Evolutionary conservation across 345 rosid genomes (phyloP).

Genomic region (Moringa oleifera): DNA sequence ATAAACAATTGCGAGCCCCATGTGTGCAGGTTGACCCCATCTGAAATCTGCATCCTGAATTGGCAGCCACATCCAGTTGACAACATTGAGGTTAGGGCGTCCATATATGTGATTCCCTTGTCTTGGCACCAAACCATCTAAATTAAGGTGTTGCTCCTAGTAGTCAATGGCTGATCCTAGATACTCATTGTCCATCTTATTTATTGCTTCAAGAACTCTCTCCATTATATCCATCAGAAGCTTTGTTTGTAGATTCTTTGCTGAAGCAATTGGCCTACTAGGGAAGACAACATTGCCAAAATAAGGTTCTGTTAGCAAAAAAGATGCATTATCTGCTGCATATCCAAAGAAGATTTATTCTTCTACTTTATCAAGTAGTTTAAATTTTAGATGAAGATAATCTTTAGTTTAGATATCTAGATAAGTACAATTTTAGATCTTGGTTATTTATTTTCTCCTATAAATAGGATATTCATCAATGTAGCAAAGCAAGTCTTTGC

Average conservation of each 20-base stretch:
- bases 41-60: conserved; percentile 56
- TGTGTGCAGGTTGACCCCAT: conserved; percentile 56
- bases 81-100: conserved; percentile 54
- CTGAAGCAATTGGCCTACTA: conserved; percentile 7
- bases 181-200: conserved; percentile 32
- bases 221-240: conserved; percentile 20
- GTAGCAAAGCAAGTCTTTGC: too few species aligned
- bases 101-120: conserved; percentile 33
- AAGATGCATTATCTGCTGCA: too few species aligned
- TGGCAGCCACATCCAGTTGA: conserved; percentile 32
- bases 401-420: too few species aligned
- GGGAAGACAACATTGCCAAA: conserved; percentile 38
- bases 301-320: conserved; percentile 25
- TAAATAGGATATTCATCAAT: too few species aligned
- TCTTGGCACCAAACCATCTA: conserved; percentile 23
- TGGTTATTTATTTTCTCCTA: too few species aligned
- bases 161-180: conserved; percentile 41
- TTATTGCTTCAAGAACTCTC: conserved; percentile 22
- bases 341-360: too few species aligned
- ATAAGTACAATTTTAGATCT: too few species aligned
- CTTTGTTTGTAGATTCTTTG: conserved; percentile 25
- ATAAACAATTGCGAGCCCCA: conserved; percentile 38
- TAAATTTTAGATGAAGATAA: too few species aligned
- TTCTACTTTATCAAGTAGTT: too few species aligned
- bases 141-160: conserved; percentile 20